These are phyloP conservation scores for Vitis labrusca DNA, from an alignment of 164 flowering plant species.

Conservation along the genomic window DNA sequence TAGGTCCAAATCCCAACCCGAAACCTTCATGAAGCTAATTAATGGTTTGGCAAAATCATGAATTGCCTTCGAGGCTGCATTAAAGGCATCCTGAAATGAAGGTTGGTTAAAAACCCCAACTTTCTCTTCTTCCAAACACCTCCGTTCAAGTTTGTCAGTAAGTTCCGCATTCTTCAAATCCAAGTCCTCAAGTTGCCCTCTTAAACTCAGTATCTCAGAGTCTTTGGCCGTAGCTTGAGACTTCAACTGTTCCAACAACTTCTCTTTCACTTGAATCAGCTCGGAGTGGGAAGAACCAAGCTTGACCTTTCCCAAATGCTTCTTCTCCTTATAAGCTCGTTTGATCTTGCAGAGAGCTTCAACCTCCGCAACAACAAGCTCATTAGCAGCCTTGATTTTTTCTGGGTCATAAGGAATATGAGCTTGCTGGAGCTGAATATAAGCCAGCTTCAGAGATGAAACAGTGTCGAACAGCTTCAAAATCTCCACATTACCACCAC, in stretches of 20 bases:
- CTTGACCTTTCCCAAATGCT: conserved; percentile 14
- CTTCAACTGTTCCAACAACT: conserved; percentile 32
- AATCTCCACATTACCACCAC: conserved; percentile 20
- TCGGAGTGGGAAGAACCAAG: conserved; percentile 12
- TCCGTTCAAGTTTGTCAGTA: conserved; percentile 21
- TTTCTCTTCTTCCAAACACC: conserved; percentile 20
- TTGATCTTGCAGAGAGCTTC: conserved; percentile 40
- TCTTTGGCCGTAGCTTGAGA: conserved; percentile 28
- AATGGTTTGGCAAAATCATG: conserved; percentile 72
- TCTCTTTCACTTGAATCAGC: conserved; percentile 28
- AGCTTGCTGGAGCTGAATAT: conserved; percentile 62
- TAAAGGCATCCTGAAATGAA: conserved; percentile 23
- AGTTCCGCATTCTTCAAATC: conserved; percentile 25
- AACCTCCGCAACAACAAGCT: conserved; percentile 31
- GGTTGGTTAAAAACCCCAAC: conserved; percentile 7
- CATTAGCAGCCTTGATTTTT: conserved; percentile 48
- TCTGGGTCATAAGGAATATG: conserved; percentile 49
- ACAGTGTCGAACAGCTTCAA: conserved; percentile 43
- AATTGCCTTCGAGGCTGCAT: conserved; percentile 41
- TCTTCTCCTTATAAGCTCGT: conserved; percentile 37
- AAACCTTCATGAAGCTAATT: conserved; percentile 51
- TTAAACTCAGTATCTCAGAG: conserved; percentile 24
- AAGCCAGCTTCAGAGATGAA: conserved; percentile 45
- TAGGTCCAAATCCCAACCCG: conserved; percentile 58
- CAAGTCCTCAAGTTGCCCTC: conserved; percentile 28